phyloP scores from a whole-genome alignment of 306 rosid genomes.

The Geum urbanum region DNA sequence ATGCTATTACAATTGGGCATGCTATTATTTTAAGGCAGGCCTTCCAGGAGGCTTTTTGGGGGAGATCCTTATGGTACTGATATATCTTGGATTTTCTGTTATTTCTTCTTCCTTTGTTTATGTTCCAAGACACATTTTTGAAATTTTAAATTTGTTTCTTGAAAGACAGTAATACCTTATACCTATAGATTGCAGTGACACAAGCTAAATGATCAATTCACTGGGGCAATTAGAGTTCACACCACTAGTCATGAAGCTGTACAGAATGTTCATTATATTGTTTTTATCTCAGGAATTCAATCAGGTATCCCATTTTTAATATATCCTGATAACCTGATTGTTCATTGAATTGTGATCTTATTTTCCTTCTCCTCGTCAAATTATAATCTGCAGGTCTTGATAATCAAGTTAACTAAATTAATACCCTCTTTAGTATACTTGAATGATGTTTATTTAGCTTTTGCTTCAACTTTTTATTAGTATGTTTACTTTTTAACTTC shows the following conservation, averaged over 20 bases:
- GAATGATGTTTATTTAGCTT: background rate
- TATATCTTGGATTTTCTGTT: background rate
- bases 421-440: background rate
- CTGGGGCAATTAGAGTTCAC: background rate
- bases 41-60: background rate
- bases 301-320: background rate
- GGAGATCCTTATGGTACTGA: background rate
- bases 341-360: background rate
- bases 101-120: background rate
- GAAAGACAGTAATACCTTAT: background rate
- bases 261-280: background rate
- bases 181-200: background rate
- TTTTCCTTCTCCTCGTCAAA: background rate
- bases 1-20: background rate
- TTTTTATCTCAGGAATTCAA: background rate
- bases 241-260: background rate
- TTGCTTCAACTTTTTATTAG: constrained; percentile 19
- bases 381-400: background rate
- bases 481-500: constrained; percentile 16
- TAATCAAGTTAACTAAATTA: too few relatives aligned
- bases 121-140: background rate
- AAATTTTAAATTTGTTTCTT: background rate
- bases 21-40: background rate
- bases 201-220: background rate
- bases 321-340: background rate